A percentile compares a stretch with the other conserved stretches of the same genome.
Conservation (phyloP, 768 basidiomycete species). For the Boletus barrowsii region DNA sequence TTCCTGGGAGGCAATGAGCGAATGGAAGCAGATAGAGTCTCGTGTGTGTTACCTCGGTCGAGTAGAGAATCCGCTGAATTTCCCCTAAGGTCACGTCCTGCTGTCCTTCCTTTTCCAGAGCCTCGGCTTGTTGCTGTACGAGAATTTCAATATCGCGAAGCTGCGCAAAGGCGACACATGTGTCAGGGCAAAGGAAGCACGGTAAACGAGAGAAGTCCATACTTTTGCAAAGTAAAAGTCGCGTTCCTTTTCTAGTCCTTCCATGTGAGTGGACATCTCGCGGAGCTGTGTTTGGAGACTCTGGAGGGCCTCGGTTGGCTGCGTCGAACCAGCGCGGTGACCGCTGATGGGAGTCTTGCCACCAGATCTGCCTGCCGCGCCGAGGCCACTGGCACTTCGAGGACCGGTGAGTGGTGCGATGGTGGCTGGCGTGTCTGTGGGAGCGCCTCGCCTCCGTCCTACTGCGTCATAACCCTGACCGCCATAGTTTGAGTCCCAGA, state of each 20-base stretch:
- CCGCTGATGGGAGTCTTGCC: slow-evolving; percentile 73
- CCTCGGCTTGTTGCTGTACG: slow-evolving; percentile 76
- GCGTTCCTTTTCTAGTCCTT: slow-evolving; percentile 93
- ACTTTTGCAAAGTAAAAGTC: slow-evolving; percentile 99
- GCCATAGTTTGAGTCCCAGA: slow-evolving; percentile 90
- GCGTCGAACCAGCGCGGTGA: slow-evolving; percentile 62
- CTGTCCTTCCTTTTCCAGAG: slow-evolving; percentile 51
- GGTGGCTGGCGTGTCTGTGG: slow-evolving; percentile 75
- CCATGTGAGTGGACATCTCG: slow-evolving; percentile 78
- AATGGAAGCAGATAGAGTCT: neutral
- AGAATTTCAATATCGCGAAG: slow-evolving; percentile 95
- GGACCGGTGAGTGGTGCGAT: slow-evolving; percentile 59
- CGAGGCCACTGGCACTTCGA: slow-evolving; percentile 38
- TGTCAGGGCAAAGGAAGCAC: slow-evolving; percentile 4
- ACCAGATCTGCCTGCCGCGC: slow-evolving; percentile 47
- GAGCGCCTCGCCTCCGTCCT: slow-evolving; percentile 72
- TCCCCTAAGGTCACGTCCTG: slow-evolving; percentile 63
- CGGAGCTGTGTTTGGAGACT: slow-evolving; percentile 72
- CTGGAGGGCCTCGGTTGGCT: slow-evolving; percentile 64
- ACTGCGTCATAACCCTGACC: slow-evolving; percentile 87
- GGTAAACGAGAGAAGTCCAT: neutral
- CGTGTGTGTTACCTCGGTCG: slow-evolving; percentile 73
- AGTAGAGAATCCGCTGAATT: slow-evolving; percentile 92
- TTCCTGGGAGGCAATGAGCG: slow-evolving; percentile 50
- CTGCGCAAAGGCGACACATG: slow-evolving; percentile 38